Base-by-base conservation (phyloP, 495 filamentous ascomycete genomes). In the Penicillium lagena region DNA sequence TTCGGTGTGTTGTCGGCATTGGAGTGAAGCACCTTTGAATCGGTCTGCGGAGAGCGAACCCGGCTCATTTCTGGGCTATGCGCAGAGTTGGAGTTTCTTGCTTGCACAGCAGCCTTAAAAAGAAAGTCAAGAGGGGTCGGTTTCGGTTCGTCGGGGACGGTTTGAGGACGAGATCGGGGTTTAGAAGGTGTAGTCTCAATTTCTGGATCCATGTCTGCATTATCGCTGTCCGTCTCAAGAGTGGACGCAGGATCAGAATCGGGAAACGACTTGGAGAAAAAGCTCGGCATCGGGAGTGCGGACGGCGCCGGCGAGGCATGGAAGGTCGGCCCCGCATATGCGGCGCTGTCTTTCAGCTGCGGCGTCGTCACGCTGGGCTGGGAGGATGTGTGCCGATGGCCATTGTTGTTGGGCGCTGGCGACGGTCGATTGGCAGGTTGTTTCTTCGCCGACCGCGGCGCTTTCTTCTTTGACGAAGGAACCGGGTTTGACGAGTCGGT, bases 281-380 rank as follows among this genome's bases (percentile, higher is more conserved):
- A 95, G 60, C 82, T 93, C 1, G 93, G 93, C 35, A 96, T 87
- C 0, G 94, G 94, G 6, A 99, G 76, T n/a, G 88, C 80, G 4
- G 90, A 91, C 2, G 94, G 86, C 3, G 90, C 90, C 11, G 93
- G 93, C 2, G 93, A 99, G 9, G 88, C 86, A 60, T 96, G 91
- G 63, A 99, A 99, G 1, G 88, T 94, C 12, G 90, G 87, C 12
- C 93, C 93, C 11, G 93, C 93, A 63, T 96, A 99, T 33, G 46
- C 87, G 76, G 47, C 77, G 59, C 57, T 61, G 27, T 68, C 62
- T 47, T 69, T 72, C 14, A 58, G n/a, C 35, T 71, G 76, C 12
- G 77, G 67, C 15, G 79, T 76, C 11, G 68, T 69, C 13, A 60
- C 58, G 30, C 64, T 49, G 1, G 63, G 40, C 14, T 69, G 56